Evolutionary conservation across 805 yeast species (phyloP).

Genomic region (Wickerhamia fluorescens): DNA sequence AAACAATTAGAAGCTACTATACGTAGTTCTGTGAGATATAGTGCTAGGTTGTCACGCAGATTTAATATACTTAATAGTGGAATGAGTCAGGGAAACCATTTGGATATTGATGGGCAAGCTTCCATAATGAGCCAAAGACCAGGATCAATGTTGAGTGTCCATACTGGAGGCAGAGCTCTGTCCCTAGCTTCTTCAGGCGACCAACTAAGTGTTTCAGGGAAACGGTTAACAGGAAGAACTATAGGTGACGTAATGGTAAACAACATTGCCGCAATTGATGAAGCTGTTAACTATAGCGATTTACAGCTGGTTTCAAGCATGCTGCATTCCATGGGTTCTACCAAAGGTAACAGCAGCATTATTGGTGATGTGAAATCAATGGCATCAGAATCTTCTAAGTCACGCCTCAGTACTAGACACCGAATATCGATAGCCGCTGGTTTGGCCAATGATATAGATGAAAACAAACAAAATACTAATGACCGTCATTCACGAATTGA

Average conservation of each 20-base stretch:
- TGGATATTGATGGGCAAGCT: no score
- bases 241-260: slow-evolving; percentile 59
- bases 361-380: slow-evolving; percentile 15
- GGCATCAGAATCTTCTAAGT: slow-evolving; percentile 7
- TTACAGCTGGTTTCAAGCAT: slow-evolving; percentile 20
- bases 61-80: slow-evolving; percentile 6
- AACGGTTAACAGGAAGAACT: slow-evolving; percentile 30
- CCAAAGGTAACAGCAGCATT: slow-evolving; percentile 6
- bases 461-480: slow-evolving; percentile 6
- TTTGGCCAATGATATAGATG: slow-evolving; percentile 14
- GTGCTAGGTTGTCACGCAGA: slow-evolving; percentile 51
- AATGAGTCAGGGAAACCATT: slow-evolving; percentile 1
- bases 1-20: slow-evolving; percentile 71
- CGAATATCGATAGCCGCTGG: slow-evolving; percentile 24
- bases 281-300: slow-evolving; percentile 25
- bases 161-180: slow-evolving; percentile 1
- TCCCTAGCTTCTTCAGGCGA: slow-evolving; percentile 1
- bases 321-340: slow-evolving; percentile 17
- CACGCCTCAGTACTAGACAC: slow-evolving; percentile 6
- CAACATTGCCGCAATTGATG: slow-evolving; percentile 50
- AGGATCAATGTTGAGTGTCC: slow-evolving; percentile 4
- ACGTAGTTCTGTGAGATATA: slow-evolving; percentile 75
- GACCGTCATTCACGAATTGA: slow-evolving; percentile 42
- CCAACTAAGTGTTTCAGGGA: slow-evolving; percentile 1
- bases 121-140: no score